These are phyloP conservation scores for Onygenales sp. DNA, from an alignment of 2,329 filamentous ascomycete genomes.

Conservation along the genomic window DNA sequence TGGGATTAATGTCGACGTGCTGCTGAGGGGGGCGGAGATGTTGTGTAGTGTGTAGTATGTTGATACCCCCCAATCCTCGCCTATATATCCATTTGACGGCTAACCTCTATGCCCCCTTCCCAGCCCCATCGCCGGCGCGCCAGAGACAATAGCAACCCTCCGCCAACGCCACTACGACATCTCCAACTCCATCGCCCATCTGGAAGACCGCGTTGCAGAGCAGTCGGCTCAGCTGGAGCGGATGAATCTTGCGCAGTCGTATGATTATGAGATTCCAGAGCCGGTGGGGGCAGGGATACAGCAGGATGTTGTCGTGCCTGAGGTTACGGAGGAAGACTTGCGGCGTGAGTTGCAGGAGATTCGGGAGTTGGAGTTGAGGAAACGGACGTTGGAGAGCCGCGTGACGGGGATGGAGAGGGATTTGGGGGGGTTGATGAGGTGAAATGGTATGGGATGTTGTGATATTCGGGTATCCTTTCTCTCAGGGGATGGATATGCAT, in stretches of 20 bases:
- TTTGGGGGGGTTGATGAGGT: slow-evolving; percentile 50
- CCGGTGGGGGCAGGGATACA: slow-evolving; percentile 22
- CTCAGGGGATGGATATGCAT: neutral
- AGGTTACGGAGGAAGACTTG: slow-evolving; percentile 35
- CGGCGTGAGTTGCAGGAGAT: slow-evolving; percentile 45
- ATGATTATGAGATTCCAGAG: slow-evolving; percentile 42
- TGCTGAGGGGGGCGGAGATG: slow-evolving; percentile 81
- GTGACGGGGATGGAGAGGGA: slow-evolving; percentile 61
- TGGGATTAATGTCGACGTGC: slow-evolving; percentile 76
- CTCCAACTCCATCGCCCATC: slow-evolving; percentile 63
- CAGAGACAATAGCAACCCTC: slow-evolving; percentile 64
- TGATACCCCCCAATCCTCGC: neutral
- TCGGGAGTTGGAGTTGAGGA: slow-evolving; percentile 53
- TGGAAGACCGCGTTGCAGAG: slow-evolving; percentile 69
- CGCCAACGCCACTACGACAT: slow-evolving; percentile 63
- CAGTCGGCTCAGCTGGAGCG: slow-evolving; percentile 64
- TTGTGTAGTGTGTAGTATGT: slow-evolving; percentile 73
- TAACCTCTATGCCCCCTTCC: neutral
- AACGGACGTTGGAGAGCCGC: slow-evolving; percentile 51
- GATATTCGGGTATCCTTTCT: neutral
- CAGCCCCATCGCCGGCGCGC: slow-evolving; percentile 64
- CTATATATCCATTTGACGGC: neutral
- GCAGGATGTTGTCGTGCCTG: neutral
- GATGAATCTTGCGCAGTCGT: slow-evolving; percentile 54
- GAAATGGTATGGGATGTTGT: neutral